A percentile compares a stretch with the other conserved stretches of the same genome.
These are phyloP conservation scores for Euphorbia tirucalli DNA, from an alignment of 345 rosid genomes.

Conservation along the genomic window DNA sequence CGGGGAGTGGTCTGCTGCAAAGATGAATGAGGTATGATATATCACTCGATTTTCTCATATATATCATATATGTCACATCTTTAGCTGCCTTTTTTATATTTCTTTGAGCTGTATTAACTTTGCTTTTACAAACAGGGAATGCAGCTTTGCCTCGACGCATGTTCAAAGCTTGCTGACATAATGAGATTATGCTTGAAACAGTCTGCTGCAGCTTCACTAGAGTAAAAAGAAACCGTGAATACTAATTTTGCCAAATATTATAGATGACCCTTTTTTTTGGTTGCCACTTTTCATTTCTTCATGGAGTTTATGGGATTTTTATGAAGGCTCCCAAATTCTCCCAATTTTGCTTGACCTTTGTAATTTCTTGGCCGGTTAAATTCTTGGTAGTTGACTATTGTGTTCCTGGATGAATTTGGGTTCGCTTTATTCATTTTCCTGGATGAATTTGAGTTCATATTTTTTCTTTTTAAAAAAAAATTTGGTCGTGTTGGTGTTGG, in stretches of 20 bases:
- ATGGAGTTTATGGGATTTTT: slow-evolving; percentile 8
- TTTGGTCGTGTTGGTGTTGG: too few relatives aligned
- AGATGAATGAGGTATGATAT: slow-evolving; percentile 62
- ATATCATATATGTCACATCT: neutral
- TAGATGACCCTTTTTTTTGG: slow-evolving; percentile 6
- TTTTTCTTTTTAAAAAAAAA: too few relatives aligned
- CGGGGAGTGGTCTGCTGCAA: slow-evolving; percentile 84
- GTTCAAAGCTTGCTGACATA: slow-evolving; percentile 68
- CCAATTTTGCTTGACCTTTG: neutral
- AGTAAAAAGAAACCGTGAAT: slow-evolving; percentile 22
- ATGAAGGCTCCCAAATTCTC: neutral
- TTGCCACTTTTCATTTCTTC: neutral
- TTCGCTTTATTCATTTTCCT: too few relatives aligned
- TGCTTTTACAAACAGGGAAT: slow-evolving; percentile 56
- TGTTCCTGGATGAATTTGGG: too few relatives aligned
- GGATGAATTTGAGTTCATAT: too few relatives aligned
- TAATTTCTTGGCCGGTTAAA: neutral
- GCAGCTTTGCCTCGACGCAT: slow-evolving; percentile 91
- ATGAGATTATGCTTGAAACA: slow-evolving; percentile 86
- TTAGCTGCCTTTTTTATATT: neutral
- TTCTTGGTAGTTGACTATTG: too few relatives aligned
- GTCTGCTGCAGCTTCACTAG: slow-evolving; percentile 50
- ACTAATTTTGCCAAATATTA: neutral
- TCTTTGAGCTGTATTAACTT: neutral
- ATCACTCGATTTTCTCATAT: neutral